These are phyloP conservation scores for Ramicandelaber brevisporus DNA, from an alignment of 192 early-diverging fungal genomes.

Conservation along the genomic window DNA sequence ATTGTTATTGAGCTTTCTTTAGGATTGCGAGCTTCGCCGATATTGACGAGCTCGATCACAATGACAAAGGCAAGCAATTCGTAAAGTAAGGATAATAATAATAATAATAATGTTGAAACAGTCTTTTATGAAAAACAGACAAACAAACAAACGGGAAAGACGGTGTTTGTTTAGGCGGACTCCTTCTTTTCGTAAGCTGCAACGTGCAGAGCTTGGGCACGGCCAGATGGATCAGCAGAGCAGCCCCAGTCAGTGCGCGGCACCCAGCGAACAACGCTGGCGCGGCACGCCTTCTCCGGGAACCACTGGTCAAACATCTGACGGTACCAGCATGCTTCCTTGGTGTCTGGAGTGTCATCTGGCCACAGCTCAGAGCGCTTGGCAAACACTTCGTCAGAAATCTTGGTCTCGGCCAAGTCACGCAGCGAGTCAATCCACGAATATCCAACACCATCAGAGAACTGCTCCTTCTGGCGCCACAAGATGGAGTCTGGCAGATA, in stretches of 20 bases:
- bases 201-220: conserved; percentile 81
- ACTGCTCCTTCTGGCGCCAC: conserved; percentile 99
- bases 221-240: conserved; percentile 86
- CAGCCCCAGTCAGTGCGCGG: conserved; percentile 96
- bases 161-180: too few species aligned
- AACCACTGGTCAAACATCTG: conserved; percentile 80
- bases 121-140: too few species aligned
- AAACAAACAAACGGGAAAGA: too few species aligned
- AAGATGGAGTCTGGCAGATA: conserved; percentile 76
- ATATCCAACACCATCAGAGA: conserved; percentile 96
- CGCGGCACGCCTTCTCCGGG: conserved; percentile 73
- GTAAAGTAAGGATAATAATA: too few species aligned
- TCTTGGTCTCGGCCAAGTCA: conserved; percentile 29
- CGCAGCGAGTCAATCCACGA: conserved; percentile 93
- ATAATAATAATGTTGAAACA: too few species aligned
- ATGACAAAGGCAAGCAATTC: too few species aligned
- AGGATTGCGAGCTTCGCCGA: too few species aligned
- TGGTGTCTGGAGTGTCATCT: conserved; percentile 74
- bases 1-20: too few species aligned
- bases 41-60: too few species aligned
- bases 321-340: conserved; percentile 93
- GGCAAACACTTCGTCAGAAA: conserved; percentile 59
- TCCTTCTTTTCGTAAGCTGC: conserved; percentile 40
- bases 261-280: conserved; percentile 85
- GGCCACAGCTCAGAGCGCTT: conserved; percentile 42